A percentile compares a stretch with the other conserved stretches of the same genome.
Conservation (phyloP, 75 land plant genomes). For the Pseudotsuga menziesii region DNA sequence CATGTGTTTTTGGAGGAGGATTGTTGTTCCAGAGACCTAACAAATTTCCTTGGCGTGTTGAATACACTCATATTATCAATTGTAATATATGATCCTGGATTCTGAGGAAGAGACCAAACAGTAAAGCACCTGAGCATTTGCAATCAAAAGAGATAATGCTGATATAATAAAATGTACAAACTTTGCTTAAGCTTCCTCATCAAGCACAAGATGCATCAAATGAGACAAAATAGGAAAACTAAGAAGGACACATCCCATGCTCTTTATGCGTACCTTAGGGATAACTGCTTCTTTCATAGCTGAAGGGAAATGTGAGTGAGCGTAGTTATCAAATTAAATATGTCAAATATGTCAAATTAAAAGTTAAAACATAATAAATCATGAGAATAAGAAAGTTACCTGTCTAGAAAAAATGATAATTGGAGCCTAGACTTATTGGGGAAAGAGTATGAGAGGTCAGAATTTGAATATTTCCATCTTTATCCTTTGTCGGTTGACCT, state of each 20-base stretch:
- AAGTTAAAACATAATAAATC: too few species aligned
- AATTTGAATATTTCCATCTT: too few species aligned
- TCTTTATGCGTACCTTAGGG: background rate
- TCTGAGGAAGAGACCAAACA: constrained; percentile 24
- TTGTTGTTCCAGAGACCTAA: constrained; percentile 38
- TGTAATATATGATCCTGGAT: constrained; percentile 12
- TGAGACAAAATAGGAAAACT: background rate
- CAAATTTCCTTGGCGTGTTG: constrained; percentile 39
- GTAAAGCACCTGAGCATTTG: constrained; percentile 11
- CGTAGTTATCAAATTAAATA: too few species aligned
- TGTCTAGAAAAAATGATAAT: too few species aligned
- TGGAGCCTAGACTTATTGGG: too few species aligned
- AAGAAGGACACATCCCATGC: background rate
- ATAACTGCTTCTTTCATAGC: background rate
- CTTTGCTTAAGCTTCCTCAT: background rate
- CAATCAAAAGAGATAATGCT: constrained; percentile 16
- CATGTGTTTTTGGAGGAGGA: background rate
- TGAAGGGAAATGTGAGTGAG: background rate
- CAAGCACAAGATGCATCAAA: background rate
- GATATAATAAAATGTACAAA: background rate
- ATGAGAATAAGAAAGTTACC: too few species aligned
- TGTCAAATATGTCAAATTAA: too few species aligned
- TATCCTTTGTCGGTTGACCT: too few species aligned
- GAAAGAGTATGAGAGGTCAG: too few species aligned
- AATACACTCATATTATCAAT: constrained; percentile 34